Evolutionary conservation across 1,284 basidiomycete species (phyloP).

Genomic region (Ceratobasidium sp.): DNA sequence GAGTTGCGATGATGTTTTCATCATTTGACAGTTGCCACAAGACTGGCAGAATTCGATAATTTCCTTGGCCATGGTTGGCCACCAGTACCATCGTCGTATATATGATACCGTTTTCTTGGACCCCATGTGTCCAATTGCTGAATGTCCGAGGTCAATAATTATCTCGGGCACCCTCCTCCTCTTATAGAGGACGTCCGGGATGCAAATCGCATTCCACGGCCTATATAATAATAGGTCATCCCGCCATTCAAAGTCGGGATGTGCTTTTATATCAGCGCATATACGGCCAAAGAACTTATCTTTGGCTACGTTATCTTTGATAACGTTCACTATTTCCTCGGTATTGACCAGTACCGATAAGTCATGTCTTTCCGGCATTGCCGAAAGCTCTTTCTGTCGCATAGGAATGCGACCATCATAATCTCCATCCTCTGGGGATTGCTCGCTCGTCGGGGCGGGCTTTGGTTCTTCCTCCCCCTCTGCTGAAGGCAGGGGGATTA

Average conservation of each 20-base stretch:
- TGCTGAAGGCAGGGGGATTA: not conserved
- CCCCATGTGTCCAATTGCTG: too few relatives aligned
- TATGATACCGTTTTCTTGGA: not conserved
- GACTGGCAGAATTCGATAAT: slow-evolving; percentile 31
- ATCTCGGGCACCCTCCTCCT: too few relatives aligned
- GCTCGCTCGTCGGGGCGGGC: not conserved
- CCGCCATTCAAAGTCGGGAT: too few relatives aligned
- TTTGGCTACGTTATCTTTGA: slow-evolving; percentile 36
- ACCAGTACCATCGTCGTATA: slow-evolving; percentile 42
- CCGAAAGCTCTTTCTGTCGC: not conserved
- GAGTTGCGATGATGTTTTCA: slow-evolving; percentile 35
- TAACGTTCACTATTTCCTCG: too few relatives aligned
- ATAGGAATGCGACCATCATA: not conserved
- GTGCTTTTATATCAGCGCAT: slow-evolving; percentile 1
- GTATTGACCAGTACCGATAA: slow-evolving; percentile 35
- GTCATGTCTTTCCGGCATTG: not conserved
- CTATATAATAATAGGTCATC: too few relatives aligned
- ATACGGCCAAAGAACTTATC: slow-evolving; percentile 32
- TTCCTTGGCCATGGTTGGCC: slow-evolving; percentile 41
- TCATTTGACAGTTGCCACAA: slow-evolving; percentile 38
- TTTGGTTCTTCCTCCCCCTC: not conserved
- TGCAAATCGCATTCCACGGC: too few relatives aligned
- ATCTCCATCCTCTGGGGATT: not conserved
- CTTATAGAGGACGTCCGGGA: too few relatives aligned
- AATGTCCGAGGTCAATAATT: too few relatives aligned